Evolutionary conservation across 345 rosid species (phyloP).

Genomic region (Eucalyptus cloeziana): DNA sequence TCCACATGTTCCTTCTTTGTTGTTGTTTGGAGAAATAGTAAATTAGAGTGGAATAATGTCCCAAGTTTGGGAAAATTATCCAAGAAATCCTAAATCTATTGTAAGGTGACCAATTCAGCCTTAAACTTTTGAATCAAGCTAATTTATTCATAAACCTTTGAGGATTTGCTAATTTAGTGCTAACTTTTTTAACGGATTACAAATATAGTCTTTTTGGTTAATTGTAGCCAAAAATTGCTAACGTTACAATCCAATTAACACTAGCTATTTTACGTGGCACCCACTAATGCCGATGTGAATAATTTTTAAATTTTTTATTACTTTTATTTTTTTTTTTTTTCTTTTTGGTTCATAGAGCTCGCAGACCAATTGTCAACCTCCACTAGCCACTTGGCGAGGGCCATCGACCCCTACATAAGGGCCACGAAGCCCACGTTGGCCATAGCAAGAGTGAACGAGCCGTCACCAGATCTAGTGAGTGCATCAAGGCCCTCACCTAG

Average conservation of each 20-base stretch:
- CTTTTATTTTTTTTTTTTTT: too few species aligned
- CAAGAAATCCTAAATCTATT: too few species aligned
- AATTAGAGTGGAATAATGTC: background rate
- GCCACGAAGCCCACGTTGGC: too few species aligned
- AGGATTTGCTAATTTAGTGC: background rate
- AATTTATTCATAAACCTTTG: too few species aligned
- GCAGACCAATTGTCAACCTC: too few species aligned
- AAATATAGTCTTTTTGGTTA: rapidly evolving
- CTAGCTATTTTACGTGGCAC: background rate
- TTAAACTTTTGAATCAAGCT: background rate
- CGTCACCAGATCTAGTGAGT: too few species aligned
- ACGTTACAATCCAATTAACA: rapidly evolving
- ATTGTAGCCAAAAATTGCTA: rapidly evolving
- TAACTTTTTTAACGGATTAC: rapidly evolving
- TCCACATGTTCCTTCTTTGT: background rate
- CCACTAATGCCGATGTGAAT: rapidly evolving
- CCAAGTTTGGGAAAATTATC: background rate
- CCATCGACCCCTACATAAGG: too few species aligned
- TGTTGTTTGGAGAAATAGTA: background rate
- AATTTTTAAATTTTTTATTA: too few species aligned
- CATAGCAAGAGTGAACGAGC: too few species aligned
- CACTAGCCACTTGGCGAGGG: too few species aligned
- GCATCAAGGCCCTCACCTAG: too few species aligned
- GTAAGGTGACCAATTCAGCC: background rate
- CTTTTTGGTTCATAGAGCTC: too few species aligned